Evolutionary conservation across 2,329 filamentous ascomycete genomes (phyloP), one percentile per base, ranked within the genome.

Genomic region (Xylariaceae sp.): DNA sequence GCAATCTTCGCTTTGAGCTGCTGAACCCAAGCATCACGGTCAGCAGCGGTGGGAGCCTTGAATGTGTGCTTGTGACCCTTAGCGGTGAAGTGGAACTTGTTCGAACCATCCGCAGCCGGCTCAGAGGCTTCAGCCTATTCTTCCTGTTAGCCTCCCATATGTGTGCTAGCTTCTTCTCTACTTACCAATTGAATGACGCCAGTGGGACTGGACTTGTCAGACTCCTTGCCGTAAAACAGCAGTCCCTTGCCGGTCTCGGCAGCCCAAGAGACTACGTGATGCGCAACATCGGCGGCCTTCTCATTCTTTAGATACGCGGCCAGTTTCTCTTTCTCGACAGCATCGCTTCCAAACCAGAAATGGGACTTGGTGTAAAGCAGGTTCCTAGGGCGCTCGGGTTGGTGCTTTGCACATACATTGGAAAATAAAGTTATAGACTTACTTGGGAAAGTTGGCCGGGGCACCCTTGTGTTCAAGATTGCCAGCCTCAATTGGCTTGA

Each of bases 191-290:
- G 89, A 72, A 97, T 86, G 65, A 94, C 85, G 67, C 89, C 87
- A 63, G 85, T 80, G 57, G 92, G 92, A 56, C 81, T 80, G 61
- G 83, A 78, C 84, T 95, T 96, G 75, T 95, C 88, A 49, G 81
- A 78, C 74, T 89, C 86, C 84, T 92, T 91, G 74, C 87, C 86
- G 74, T 89, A 88, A 81, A 95, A 96, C 40, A 97, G 79, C 18
- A 97, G 87, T 69, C 94, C 94, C 80, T 95, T 95, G 72, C 92
- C 92, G 55, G 92, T 96, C 80, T 95, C 85, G 64, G 85, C 85
- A 60, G 92, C 90, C 90, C 94, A 96, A 34, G 94, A 88, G 63
- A 85, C 87, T 65, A 87, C 87, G 62, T 88, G 81, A 76, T 95
- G 87, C 57, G 88, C 86, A 62, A 86, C 73, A 58, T 81, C 79